Percentiles rank a stretch among this genome's conserved stretches.
Evolutionary conservation across 495 filamentous ascomycete genomes (phyloP).

Genomic region (Neurospora pannonica): DNA sequence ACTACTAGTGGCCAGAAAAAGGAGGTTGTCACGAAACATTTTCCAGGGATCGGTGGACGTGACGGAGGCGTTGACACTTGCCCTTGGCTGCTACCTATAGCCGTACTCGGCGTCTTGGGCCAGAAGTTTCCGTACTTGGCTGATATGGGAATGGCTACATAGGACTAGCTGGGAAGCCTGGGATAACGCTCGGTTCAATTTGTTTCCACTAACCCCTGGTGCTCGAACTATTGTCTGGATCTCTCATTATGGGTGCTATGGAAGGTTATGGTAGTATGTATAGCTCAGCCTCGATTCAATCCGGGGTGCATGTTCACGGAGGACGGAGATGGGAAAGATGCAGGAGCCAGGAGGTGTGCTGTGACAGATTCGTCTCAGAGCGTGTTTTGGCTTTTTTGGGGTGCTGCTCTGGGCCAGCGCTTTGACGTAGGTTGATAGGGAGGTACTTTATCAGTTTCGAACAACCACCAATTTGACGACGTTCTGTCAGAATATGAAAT

Average conservation of each 20-base stretch:
- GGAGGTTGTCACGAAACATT: constrained; percentile 41
- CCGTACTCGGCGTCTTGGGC: background rate
- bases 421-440: background rate
- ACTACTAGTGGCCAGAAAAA: constrained; percentile 7
- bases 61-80: background rate
- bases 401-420: background rate
- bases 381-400: constrained; percentile 35
- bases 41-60: background rate
- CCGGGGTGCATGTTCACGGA: constrained; percentile 8
- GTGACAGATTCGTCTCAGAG: constrained; percentile 41
- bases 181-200: background rate
- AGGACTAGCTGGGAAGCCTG: background rate
- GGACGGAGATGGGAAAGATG: constrained; percentile 7
- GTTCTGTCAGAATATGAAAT: background rate
- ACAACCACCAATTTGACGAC: background rate
- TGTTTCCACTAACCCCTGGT: background rate
- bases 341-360: constrained; percentile 26
- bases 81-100: background rate
- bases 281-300: background rate
- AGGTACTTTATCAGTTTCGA: background rate
- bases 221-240: background rate
- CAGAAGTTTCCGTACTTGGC: background rate
- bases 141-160: background rate
- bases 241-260: background rate
- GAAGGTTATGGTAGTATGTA: background rate